Evolutionary conservation across 306 rosid genomes (phyloP).

Genomic region (Fragaria nilgerrensis): DNA sequence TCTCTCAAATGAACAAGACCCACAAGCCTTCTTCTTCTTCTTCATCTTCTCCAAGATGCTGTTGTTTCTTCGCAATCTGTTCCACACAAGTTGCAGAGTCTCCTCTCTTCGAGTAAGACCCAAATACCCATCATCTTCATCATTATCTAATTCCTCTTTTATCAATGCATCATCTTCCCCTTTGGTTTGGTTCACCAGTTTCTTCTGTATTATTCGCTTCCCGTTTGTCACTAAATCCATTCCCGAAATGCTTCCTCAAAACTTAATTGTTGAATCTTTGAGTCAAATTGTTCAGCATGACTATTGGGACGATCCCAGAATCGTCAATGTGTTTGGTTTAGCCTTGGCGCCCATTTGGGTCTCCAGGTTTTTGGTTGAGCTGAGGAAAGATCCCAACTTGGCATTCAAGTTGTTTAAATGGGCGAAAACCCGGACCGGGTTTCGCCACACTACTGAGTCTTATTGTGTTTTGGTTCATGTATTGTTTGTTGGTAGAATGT

Average conservation of each 20-base stretch:
- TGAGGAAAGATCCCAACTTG: slow-evolving; percentile 55
- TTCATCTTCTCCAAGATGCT: slow-evolving; percentile 44
- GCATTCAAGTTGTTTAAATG: slow-evolving; percentile 69
- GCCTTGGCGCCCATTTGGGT: slow-evolving; percentile 67
- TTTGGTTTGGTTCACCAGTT: slow-evolving; percentile 52
- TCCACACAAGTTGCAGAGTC: slow-evolving; percentile 51
- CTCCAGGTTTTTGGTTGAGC: slow-evolving; percentile 53
- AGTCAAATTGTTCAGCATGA: slow-evolving; percentile 43
- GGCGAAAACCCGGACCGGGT: slow-evolving; percentile 53
- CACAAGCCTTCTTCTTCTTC: neutral
- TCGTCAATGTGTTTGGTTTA: slow-evolving; percentile 43
- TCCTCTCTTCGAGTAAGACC: slow-evolving; percentile 55
- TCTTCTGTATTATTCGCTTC: slow-evolving; percentile 53
- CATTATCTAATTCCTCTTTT: slow-evolving; percentile 16
- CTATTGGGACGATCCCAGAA: slow-evolving; percentile 43
- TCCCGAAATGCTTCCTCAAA: slow-evolving; percentile 25
- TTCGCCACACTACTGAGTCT: slow-evolving; percentile 55
- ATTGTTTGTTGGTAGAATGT: slow-evolving; percentile 62
- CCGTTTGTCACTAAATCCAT: slow-evolving; percentile 59
- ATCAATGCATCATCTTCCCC: slow-evolving; percentile 39
- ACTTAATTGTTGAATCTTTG: slow-evolving; percentile 39
- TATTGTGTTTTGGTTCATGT: slow-evolving; percentile 73
- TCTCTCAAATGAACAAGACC: slow-evolving; percentile 14
- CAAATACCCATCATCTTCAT: slow-evolving; percentile 11
- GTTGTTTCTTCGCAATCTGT: slow-evolving; percentile 55